These are phyloP conservation scores for Hibiscus trionum DNA, from an alignment of 345 rosid species.

Conservation along the genomic window DNA sequence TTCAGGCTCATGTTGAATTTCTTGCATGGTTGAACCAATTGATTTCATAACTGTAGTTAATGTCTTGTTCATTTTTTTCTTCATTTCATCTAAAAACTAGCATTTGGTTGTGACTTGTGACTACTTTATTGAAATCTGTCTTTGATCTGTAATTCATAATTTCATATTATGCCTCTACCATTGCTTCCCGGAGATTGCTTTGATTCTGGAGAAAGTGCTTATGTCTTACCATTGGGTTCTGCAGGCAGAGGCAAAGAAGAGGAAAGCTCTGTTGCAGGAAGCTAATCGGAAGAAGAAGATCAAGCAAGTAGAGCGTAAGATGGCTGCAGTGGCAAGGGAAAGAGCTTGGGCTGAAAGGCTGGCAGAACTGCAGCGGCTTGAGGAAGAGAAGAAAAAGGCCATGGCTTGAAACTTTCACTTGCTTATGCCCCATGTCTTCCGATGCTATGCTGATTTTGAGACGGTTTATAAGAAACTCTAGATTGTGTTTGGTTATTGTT, in stretches of 20 bases:
- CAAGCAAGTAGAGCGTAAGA: conserved; percentile 52
- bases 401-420: conserved; percentile 26
- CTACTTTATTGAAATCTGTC: neutral
- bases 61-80: neutral
- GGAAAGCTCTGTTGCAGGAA: conserved; percentile 73
- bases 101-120: neutral
- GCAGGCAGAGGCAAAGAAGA: conserved; percentile 92
- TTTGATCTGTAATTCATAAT: neutral
- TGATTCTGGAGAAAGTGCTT: neutral
- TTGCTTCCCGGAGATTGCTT: neutral
- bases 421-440: neutral
- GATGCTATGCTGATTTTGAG: neutral
- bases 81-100: conserved; percentile 1
- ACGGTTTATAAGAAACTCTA: neutral
- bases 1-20: neutral
- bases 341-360: conserved; percentile 80
- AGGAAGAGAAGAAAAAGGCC: conserved; percentile 71
- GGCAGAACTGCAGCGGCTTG: conserved; percentile 58
- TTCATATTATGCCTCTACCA: neutral
- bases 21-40: neutral
- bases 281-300: conserved; percentile 69
- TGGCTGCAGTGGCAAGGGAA: conserved; percentile 91
- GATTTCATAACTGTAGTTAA: neutral
- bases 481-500: neutral
- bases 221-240: neutral